These are phyloP conservation scores for Zizania latifolia DNA, from an alignment of 176 grass and related monocot species.

Conservation along the genomic window DNA sequence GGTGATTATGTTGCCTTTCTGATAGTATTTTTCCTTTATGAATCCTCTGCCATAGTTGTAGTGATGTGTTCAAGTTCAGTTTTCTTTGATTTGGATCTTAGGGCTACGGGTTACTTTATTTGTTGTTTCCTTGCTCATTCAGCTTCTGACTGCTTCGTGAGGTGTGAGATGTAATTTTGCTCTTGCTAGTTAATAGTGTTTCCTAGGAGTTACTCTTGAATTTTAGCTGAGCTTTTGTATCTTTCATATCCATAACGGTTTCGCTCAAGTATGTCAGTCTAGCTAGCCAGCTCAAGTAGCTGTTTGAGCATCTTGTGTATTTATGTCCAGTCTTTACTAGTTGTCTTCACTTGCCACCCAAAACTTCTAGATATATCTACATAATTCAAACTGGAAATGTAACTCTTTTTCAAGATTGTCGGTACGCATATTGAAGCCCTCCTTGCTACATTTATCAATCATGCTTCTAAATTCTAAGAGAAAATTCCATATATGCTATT, in stretches of 20 bases:
- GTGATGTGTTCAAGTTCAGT: background rate
- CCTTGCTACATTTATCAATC: background rate
- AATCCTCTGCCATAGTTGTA: background rate
- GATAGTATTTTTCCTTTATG: background rate
- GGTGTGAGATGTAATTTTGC: background rate
- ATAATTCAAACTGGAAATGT: background rate
- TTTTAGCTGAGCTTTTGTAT: background rate
- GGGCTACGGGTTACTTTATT: background rate
- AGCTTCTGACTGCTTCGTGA: background rate
- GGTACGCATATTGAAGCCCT: background rate
- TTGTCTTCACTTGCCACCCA: constrained; percentile 12
- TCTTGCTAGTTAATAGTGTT: background rate
- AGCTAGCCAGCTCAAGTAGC: background rate
- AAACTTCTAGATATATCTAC: background rate
- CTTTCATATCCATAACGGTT: background rate
- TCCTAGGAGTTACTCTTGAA: background rate
- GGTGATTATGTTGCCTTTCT: background rate
- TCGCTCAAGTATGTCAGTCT: background rate
- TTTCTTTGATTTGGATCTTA: background rate
- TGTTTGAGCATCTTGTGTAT: background rate
- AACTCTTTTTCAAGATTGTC: background rate
- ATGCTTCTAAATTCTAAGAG: background rate
- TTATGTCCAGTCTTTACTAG: background rate
- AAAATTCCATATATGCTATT: no score
- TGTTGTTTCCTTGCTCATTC: constrained; percentile 3